These are phyloP conservation scores for Talaromyces adpressus DNA, from an alignment of 495 filamentous ascomycete genomes.

Conservation along the genomic window DNA sequence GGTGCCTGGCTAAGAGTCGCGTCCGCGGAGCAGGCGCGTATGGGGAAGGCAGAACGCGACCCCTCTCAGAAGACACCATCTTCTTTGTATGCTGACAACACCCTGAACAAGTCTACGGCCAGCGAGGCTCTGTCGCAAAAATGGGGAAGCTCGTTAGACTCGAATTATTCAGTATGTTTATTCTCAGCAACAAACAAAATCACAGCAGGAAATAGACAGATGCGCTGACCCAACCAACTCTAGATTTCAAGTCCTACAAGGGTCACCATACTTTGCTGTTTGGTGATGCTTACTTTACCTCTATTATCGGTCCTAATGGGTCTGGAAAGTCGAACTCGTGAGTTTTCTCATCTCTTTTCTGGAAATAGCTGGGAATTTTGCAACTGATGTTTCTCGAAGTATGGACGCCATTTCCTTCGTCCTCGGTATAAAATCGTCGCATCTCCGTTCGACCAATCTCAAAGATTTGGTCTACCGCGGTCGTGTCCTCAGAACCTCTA, in stretches of 20 bases:
- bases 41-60: background rate
- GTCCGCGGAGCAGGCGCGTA: slow-evolving; percentile 4
- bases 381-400: slow-evolving; percentile 34
- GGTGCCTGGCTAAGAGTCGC: background rate
- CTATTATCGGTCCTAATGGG: slow-evolving; percentile 98
- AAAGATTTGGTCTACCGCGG: slow-evolving; percentile 95
- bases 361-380: background rate
- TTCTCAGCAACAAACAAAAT: background rate
- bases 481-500: slow-evolving; percentile 83
- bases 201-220: background rate
- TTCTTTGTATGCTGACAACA: background rate
- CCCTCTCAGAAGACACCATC: background rate
- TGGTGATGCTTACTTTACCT: slow-evolving; percentile 98
- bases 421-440: slow-evolving; percentile 94
- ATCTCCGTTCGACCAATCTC: slow-evolving; percentile 90
- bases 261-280: slow-evolving; percentile 91
- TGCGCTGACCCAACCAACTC: slow-evolving; percentile 22
- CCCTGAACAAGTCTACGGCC: background rate
- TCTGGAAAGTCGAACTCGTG: slow-evolving; percentile 99
- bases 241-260: slow-evolving; percentile 99
- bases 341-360: slow-evolving; percentile 26
- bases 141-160: slow-evolving; percentile 91
- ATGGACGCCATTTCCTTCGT: slow-evolving; percentile 99
- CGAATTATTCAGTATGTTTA: slow-evolving; percentile 78
- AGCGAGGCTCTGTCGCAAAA: slow-evolving; percentile 13